Percentiles rank a stretch among this genome's conserved stretches.
phyloP scores from a whole-genome alignment of 257 asterid genomes.

The Solanum bukasovii region DNA sequence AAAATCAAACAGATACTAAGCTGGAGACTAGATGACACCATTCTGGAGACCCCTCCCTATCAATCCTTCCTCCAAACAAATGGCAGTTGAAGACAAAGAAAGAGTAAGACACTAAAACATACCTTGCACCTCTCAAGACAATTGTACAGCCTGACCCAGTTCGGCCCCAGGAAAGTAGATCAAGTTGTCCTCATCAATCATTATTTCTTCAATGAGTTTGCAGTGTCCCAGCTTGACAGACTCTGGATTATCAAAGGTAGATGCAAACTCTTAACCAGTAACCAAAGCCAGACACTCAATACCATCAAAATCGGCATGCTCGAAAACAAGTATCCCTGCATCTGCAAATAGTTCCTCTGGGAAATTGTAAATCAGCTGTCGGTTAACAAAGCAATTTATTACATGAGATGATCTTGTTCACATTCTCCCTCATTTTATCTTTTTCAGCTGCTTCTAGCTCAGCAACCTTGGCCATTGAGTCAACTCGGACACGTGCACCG shows the following conservation, averaged over 20 bases:
- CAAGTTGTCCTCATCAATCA: slow-evolving; percentile 94
- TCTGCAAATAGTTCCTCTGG: slow-evolving; percentile 91
- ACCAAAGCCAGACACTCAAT: slow-evolving; percentile 88
- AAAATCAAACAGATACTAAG: neutral
- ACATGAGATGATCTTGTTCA: slow-evolving; percentile 82
- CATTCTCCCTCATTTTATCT: slow-evolving; percentile 90
- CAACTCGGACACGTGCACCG: slow-evolving; percentile 98
- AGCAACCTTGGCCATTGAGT: slow-evolving; percentile 57
- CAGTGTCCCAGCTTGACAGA: slow-evolving; percentile 89
- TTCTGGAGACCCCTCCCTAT: neutral
- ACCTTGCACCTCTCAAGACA: slow-evolving; percentile 93
- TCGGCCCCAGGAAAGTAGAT: slow-evolving; percentile 94
- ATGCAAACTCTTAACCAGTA: slow-evolving; percentile 87
- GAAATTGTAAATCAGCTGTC: slow-evolving; percentile 81
- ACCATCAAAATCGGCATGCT: slow-evolving; percentile 97
- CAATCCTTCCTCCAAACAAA: neutral
- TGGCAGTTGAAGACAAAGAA: neutral
- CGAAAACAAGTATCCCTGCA: slow-evolving; percentile 88
- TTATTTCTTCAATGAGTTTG: slow-evolving; percentile 84
- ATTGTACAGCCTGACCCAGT: slow-evolving; percentile 97
- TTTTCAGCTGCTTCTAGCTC: slow-evolving; percentile 87
- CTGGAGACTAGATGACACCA: neutral
- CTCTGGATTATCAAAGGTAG: slow-evolving; percentile 93
- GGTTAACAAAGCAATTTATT: slow-evolving; percentile 79
- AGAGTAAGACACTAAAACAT: neutral